phyloP scores from a whole-genome alignment of 2,329 filamentous ascomycete species.

The Canariomyces notabilis region DNA sequence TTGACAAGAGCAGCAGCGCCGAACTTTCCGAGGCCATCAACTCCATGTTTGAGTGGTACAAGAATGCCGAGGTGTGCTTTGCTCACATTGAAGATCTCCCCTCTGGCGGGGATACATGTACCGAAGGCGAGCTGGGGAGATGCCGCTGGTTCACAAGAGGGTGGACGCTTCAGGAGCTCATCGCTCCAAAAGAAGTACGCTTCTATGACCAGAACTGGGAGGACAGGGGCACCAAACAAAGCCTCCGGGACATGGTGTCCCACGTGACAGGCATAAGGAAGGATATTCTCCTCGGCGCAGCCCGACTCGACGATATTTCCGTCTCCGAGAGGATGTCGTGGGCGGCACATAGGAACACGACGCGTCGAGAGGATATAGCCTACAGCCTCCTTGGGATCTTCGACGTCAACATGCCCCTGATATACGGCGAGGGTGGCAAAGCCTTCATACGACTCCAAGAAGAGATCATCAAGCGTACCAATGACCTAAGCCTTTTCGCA shows the following conservation, averaged over 20 bases:
- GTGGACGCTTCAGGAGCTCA: slow-evolving; percentile 24
- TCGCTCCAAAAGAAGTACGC: slow-evolving; percentile 14
- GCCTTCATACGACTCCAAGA: not conserved
- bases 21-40: slow-evolving; percentile 22
- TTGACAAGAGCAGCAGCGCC: slow-evolving; percentile 26
- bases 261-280: no score
- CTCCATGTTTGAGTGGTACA: slow-evolving; percentile 23
- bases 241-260: no score
- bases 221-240: slow-evolving; percentile 10
- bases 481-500: no score
- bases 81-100: slow-evolving; percentile 22
- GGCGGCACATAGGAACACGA: not conserved
- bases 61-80: slow-evolving; percentile 18
- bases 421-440: not conserved
- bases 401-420: slow-evolving; percentile 2
- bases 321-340: no score
- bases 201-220: slow-evolving; percentile 19
- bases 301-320: no score
- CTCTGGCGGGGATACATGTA: no score
- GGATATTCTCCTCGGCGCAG: no score
- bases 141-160: slow-evolving; percentile 23
- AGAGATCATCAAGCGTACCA: slow-evolving; percentile 3
- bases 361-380: not conserved
- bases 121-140: slow-evolving; percentile 4
- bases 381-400: slow-evolving; percentile 2